Percentiles rank a stretch among this genome's conserved stretches.
These are phyloP conservation scores for Lomentospora prolificans DNA, from an alignment of 2,329 filamentous ascomycete genomes.

Conservation along the genomic window DNA sequence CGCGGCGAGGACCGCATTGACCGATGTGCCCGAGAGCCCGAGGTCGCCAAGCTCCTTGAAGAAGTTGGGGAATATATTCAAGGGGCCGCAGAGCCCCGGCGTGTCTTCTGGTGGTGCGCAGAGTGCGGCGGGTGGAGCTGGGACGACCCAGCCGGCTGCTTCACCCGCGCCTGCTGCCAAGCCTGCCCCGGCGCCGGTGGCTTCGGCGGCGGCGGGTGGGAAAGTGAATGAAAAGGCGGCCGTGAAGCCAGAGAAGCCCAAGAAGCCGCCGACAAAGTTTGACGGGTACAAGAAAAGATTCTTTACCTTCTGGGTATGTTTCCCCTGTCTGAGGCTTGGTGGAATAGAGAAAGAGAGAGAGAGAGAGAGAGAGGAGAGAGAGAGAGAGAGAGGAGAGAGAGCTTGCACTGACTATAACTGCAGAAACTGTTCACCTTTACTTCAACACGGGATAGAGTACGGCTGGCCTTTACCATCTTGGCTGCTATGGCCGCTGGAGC, in stretches of 20 bases:
- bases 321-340: neutral
- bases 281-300: constrained; percentile 2
- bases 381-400: too few species aligned
- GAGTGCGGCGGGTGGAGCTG: too few species aligned
- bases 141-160: neutral
- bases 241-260: neutral
- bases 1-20: neutral
- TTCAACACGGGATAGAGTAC: constrained; percentile 6
- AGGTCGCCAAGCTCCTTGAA: neutral
- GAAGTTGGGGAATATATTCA: neutral
- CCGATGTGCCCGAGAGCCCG: constrained; percentile 5
- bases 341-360: neutral
- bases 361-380: too few species aligned
- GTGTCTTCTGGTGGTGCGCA: neutral
- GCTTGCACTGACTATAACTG: neutral
- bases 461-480: constrained; percentile 6
- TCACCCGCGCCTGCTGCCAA: neutral
- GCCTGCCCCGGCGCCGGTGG: neutral
- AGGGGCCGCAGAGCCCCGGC: neutral
- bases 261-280: neutral
- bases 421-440: constrained; percentile 11
- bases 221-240: neutral
- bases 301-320: constrained; percentile 4
- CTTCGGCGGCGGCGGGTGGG: neutral
- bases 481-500: constrained; percentile 11